Percentiles rank a stretch among this genome's conserved stretches.
These are phyloP conservation scores for Apiospora aurea DNA, from an alignment of 2,329 filamentous ascomycete genomes.

Conservation along the genomic window DNA sequence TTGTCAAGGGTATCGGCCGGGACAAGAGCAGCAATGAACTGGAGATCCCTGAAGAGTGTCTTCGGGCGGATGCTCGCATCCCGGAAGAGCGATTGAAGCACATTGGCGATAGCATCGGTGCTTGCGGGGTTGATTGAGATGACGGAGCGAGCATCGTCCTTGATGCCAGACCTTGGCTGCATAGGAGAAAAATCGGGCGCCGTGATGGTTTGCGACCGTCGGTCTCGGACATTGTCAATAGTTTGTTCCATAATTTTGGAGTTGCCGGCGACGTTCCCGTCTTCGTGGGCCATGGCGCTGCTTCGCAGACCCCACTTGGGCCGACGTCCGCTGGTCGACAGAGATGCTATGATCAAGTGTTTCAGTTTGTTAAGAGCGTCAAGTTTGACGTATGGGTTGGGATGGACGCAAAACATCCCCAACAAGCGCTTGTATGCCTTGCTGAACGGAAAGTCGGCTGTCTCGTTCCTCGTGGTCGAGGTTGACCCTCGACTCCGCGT, in stretches of 20 bases:
- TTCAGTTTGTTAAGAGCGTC: constrained; percentile 84
- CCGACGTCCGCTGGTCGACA: constrained; percentile 61
- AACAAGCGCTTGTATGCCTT: constrained; percentile 81
- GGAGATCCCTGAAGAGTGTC: constrained; percentile 81
- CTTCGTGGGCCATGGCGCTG: constrained; percentile 45
- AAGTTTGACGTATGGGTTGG: constrained; percentile 87
- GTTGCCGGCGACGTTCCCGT: constrained; percentile 42
- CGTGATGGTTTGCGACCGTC: constrained; percentile 65
- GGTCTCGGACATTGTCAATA: constrained; percentile 74
- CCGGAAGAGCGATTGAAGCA: constrained; percentile 72
- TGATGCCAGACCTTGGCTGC: constrained; percentile 48
- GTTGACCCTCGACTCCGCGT: constrained; percentile 35
- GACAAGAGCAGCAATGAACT: constrained; percentile 75
- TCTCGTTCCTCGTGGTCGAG: constrained; percentile 42
- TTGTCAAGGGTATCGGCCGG: constrained; percentile 66
- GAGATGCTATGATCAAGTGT: constrained; percentile 78
- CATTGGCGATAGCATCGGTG: constrained; percentile 70
- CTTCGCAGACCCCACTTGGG: constrained; percentile 46
- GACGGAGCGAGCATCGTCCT: constrained; percentile 56
- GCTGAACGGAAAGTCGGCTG: constrained; percentile 76
- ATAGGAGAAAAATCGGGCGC: constrained; percentile 45
- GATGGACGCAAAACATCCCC: constrained; percentile 86
- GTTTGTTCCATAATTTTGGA: constrained; percentile 67
- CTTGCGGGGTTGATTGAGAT: constrained; percentile 59
- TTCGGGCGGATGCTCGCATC: constrained; percentile 75